phyloP scores from a whole-genome alignment of 148 eudicot species.

The Polygonum maritimum region DNA sequence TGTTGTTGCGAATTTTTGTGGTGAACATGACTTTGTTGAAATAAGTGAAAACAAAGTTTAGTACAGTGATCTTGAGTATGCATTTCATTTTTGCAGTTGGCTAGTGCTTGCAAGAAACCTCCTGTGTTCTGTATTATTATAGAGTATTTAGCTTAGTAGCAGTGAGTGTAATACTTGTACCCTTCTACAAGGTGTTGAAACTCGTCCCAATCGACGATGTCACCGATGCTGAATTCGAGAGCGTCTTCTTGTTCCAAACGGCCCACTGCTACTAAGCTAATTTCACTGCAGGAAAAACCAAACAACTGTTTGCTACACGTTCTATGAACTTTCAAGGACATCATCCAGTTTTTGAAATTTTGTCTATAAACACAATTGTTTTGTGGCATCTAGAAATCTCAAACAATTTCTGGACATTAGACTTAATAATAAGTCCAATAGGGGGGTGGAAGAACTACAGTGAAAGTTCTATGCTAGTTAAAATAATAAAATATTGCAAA shows the following conservation, averaged over 20 bases:
- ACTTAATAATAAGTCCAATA: neutral
- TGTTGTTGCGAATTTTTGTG: neutral
- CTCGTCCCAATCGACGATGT: no score
- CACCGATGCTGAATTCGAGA: no score
- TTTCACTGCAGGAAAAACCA: no score
- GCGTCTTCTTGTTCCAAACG: no score
- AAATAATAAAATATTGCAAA: neutral
- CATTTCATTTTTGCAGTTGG: slow-evolving; percentile 46
- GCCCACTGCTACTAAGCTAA: no score
- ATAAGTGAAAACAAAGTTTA: neutral
- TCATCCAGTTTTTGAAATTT: neutral
- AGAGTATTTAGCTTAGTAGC: slow-evolving; percentile 80
- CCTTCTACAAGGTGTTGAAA: no score
- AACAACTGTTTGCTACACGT: no score
- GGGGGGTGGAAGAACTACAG: neutral
- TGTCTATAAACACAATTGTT: neutral
- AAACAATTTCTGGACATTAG: neutral
- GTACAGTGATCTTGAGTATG: neutral
- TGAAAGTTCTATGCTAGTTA: neutral
- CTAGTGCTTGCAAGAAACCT: slow-evolving; percentile 88
- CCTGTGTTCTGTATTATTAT: slow-evolving; percentile 99
- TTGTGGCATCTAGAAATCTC: neutral
- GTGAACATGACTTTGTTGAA: slow-evolving; percentile 7
- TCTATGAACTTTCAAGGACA: no score
- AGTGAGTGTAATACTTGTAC: no score